Base-by-base conservation (phyloP, 345 rosid species). In the Iberis pinnata region DNA sequence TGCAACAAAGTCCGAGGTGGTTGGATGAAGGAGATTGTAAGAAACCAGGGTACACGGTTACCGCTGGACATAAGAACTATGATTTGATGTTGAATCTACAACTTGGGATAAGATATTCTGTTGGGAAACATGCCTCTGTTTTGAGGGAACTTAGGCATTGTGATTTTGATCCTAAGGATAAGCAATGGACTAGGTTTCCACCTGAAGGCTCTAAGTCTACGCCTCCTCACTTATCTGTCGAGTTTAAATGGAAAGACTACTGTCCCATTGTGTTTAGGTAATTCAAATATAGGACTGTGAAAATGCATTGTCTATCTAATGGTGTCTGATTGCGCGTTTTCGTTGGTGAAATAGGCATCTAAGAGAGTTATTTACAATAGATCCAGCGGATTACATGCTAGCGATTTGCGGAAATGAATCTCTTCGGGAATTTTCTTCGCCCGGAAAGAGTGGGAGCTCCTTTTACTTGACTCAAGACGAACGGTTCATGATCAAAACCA, bases 171-270 rank as follows among this genome's bases (percentile, higher is more conserved):
- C 88, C 94, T 3, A 79, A 71, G 45, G 84, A 81, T 64, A 84
- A 78, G 66, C 73, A 72, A 41, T 84, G 94, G 94, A 84, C 88
- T 0, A 81, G 79, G 69, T 84, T 84, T 53, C 94, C 88, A 0
- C 71, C 82, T 0, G 94, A 81, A 69, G 94, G 88, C n/a, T 84
- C 94, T 4, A 84, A 81, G 65, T 63, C 48, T 44, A 84, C 94
- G 1, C 86, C 78, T 8, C 88, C 94, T 4, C 94, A 84, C 76
- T 77, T 60, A 40, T 81, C 88, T 0, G 63, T 61, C 10, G 95
- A 80, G 26, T 86, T 82, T 68, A 75, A 73, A 61, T 86, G 95
- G 89, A 86, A 86, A 68, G 89, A 86, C 65, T 86, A 82, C 58
- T 82, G 87, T 43, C 88, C 95, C 33, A 62, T 80, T 68, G 90